These are phyloP conservation scores for Pyrrhoderma lamaoense DNA, from an alignment of 1,284 basidiomycete species.

Conservation along the genomic window DNA sequence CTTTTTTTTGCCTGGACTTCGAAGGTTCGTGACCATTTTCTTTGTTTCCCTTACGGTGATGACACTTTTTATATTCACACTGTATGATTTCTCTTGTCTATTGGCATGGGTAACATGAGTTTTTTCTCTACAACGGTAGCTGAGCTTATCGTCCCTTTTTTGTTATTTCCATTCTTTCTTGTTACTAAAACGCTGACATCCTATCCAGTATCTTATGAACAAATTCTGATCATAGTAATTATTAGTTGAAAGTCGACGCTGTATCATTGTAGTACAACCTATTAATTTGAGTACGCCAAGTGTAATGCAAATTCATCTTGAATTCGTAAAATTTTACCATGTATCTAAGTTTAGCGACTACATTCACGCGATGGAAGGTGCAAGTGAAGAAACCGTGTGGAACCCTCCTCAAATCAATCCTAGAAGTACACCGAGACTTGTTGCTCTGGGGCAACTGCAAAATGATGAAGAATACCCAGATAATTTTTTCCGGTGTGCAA, in stretches of 20 bases:
- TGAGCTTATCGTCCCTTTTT: conserved; percentile 35
- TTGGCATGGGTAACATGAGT: conserved; percentile 29
- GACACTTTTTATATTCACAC: conserved; percentile 40
- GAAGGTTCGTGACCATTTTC: conserved; percentile 9
- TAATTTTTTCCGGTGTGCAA: conserved; percentile 44
- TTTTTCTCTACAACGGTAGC: conserved; percentile 51
- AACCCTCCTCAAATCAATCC: not conserved
- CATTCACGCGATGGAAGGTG: too few relatives aligned
- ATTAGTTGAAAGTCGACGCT: not conserved
- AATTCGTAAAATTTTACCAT: not conserved
- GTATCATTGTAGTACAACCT: not conserved
- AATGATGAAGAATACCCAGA: conserved; percentile 14
- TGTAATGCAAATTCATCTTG: conserved; percentile 1
- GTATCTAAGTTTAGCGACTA: too few relatives aligned
- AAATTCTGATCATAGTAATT: not conserved
- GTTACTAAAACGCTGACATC: too few relatives aligned
- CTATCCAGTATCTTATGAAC: too few relatives aligned
- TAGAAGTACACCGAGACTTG: not conserved
- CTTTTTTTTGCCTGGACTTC: not conserved
- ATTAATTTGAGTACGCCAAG: conserved; percentile 5
- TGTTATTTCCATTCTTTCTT: too few relatives aligned
- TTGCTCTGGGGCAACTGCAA: conserved; percentile 6
- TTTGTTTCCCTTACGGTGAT: conserved; percentile 30
- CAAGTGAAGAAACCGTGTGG: too few relatives aligned
- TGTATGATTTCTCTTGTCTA: conserved; percentile 35